These are phyloP conservation scores for Fimicolochytrium jonesii DNA, from an alignment of 192 early-diverging fungal species.

Conservation along the genomic window DNA sequence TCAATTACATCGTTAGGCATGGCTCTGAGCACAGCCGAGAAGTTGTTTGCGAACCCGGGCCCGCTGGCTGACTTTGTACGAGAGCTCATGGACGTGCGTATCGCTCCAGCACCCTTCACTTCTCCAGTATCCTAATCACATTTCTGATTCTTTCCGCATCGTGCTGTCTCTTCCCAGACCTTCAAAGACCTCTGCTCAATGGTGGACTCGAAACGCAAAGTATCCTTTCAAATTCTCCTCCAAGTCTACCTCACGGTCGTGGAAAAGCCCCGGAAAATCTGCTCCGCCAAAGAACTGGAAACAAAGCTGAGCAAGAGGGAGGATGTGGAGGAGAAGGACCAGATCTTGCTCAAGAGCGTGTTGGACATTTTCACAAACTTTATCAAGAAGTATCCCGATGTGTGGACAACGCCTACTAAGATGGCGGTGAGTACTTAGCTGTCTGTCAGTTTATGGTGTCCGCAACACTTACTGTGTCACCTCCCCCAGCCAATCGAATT, in stretches of 20 bases:
- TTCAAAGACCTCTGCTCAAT: too few species aligned
- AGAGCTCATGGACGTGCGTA: constrained; percentile 6
- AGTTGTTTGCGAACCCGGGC: constrained; percentile 11
- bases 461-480: too few species aligned
- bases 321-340: neutral
- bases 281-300: too few species aligned
- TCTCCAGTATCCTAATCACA: too few species aligned
- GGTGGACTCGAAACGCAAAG: too few species aligned
- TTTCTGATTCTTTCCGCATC: too few species aligned
- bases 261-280: too few species aligned
- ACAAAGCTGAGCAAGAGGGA: neutral
- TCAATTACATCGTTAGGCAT: neutral
- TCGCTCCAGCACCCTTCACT: too few species aligned
- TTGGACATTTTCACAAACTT: neutral
- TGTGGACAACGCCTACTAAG: neutral
- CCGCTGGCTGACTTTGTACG: constrained; percentile 3
- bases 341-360: neutral
- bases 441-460: too few species aligned
- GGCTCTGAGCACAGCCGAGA: constrained; percentile 15
- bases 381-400: neutral
- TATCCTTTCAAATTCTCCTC: too few species aligned
- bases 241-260: too few species aligned
- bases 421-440: constrained; percentile 14
- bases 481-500: constrained; percentile 25
- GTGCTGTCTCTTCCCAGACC: too few species aligned